Percentiles rank a stretch among this genome's conserved stretches.
These are phyloP conservation scores for Hypocreales sp. DNA, from an alignment of 2,329 filamentous ascomycete species.

Conservation along the genomic window DNA sequence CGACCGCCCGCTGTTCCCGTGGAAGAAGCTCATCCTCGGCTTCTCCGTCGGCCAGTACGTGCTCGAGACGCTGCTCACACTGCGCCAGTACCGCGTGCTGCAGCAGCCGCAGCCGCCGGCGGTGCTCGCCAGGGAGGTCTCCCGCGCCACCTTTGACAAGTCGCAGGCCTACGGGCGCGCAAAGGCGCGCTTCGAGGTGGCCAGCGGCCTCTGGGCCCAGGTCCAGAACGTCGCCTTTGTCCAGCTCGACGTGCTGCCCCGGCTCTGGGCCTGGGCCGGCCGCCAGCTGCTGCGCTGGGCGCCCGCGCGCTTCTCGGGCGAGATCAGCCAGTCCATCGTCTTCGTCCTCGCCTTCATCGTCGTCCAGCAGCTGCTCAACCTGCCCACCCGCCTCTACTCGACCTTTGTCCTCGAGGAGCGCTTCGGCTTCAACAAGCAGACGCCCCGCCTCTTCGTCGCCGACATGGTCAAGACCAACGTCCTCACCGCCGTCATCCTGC, in stretches of 20 bases:
- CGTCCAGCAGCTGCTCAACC: conserved; percentile 61
- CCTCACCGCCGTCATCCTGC: conserved; percentile 62
- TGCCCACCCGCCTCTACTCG: conserved; percentile 79
- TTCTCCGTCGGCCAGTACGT: conserved; percentile 87
- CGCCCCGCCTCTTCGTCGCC: conserved; percentile 68
- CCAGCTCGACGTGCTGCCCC: conserved; percentile 79
- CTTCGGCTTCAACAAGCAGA: conserved; percentile 99
- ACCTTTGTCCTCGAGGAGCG: conserved; percentile 93
- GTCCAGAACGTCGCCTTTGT: conserved; percentile 81
- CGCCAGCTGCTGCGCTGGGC: conserved; percentile 57
- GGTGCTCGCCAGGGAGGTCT: conserved; percentile 77
- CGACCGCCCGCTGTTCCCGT: conserved; percentile 86
- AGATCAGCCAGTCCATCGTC: conserved; percentile 84
- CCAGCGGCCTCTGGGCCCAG: conserved; percentile 71
- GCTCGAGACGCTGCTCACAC: conserved; percentile 77
- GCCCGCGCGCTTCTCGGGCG: conserved; percentile 67
- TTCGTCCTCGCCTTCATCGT: conserved; percentile 82
- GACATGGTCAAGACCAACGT: conserved; percentile 87
- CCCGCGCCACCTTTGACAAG: conserved; percentile 84
- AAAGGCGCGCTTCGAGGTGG: conserved; percentile 79
- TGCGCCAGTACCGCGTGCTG: conserved; percentile 80
- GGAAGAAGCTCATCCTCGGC: conserved; percentile 91
- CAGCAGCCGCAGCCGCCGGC: conserved; percentile 67
- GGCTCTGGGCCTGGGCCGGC: conserved; percentile 76
- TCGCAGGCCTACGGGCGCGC: conserved; percentile 91